Percentiles rank a stretch among this genome's conserved stretches.
Evolutionary conservation across 805 yeast genomes (phyloP).

Genomic region (Torulaspora maleeae): DNA sequence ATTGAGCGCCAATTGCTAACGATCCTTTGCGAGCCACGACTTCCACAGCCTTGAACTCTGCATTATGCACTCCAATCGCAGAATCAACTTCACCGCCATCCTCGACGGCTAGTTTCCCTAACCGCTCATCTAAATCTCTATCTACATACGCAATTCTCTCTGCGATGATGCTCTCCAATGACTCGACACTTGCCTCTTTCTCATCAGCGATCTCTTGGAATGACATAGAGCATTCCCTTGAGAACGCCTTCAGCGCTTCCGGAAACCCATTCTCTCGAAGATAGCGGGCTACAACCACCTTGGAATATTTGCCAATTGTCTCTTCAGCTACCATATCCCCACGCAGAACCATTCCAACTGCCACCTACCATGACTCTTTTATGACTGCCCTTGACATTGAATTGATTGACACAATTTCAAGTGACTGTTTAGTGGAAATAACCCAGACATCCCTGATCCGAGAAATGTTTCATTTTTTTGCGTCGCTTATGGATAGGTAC

Average conservation of each 20-base stretch:
- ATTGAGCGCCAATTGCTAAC: conserved; percentile 5
- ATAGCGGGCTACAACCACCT: conserved; percentile 53
- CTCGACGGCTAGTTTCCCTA: conserved; percentile 9
- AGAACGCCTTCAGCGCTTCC: conserved; percentile 46
- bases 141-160: conserved; percentile 31
- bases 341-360: not conserved
- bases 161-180: conserved; percentile 20
- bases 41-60: conserved; percentile 6
- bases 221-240: conserved; percentile 30
- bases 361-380: not conserved
- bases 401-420: not conserved
- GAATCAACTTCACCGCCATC: conserved; percentile 2
- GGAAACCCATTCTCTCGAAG: conserved; percentile 46
- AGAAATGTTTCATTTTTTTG: no score
- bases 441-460: no score
- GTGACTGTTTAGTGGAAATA: not conserved
- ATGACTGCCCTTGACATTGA: not conserved
- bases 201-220: conserved; percentile 7
- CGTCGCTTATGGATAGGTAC: not conserved
- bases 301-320: conserved; percentile 17
- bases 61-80: conserved; percentile 22
- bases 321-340: not conserved
- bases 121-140: conserved; percentile 8
- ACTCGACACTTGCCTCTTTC: conserved; percentile 13
- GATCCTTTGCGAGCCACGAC: not conserved